phyloP scores from a whole-genome alignment of 768 basidiomycete species.

The Megacollybia marginata region DNA sequence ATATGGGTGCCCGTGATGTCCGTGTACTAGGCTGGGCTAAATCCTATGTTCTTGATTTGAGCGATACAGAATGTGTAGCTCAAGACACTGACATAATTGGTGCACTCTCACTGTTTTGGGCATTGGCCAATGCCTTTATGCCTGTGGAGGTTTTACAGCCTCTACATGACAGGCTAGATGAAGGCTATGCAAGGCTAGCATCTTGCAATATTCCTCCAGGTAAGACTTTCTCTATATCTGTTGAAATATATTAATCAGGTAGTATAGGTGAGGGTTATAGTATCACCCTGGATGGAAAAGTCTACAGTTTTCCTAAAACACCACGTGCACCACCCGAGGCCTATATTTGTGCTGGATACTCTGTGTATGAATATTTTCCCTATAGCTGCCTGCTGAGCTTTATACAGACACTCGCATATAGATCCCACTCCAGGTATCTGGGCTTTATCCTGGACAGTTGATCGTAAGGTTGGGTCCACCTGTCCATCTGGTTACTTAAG shows the following conservation, averaged over 20 bases:
- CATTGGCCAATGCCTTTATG: not conserved
- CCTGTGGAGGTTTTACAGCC: not conserved
- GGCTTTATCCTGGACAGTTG: too few relatives aligned
- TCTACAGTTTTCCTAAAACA: not conserved
- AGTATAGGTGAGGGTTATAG: not conserved
- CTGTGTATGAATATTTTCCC: not conserved
- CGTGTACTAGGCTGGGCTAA: constrained; percentile 2
- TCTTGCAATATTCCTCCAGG: not conserved
- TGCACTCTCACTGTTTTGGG: constrained; percentile 2
- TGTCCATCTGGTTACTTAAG: too few relatives aligned
- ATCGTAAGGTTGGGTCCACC: too few relatives aligned
- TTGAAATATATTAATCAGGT: not conserved
- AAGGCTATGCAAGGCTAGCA: not conserved
- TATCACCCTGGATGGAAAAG: not conserved
- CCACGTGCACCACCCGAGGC: constrained; percentile 1
- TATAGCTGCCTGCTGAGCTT: too few relatives aligned
- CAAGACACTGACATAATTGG: constrained; percentile 2
- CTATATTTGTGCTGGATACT: not conserved
- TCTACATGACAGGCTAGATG: not conserved
- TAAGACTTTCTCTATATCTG: not conserved
- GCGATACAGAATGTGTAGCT: not conserved
- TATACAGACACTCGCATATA: too few relatives aligned
- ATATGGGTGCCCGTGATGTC: not conserved
- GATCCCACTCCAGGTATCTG: too few relatives aligned
- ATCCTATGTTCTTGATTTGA: not conserved